Evolutionary conservation across 2,329 filamentous ascomycete species (phyloP).

Genomic region (Aspergillus glaucus): DNA sequence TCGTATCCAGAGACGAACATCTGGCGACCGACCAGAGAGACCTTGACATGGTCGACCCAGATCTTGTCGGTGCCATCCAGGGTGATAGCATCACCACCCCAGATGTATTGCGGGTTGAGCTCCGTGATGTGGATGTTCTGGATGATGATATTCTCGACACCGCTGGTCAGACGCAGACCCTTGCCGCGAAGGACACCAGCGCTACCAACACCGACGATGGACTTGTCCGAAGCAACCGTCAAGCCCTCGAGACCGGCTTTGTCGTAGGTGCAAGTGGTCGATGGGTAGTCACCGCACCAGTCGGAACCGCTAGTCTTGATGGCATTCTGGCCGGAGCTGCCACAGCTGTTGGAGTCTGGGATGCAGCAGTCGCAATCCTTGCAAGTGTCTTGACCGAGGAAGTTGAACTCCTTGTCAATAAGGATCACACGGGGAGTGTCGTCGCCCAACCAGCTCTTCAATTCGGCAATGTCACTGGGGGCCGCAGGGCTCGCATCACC

Average conservation of each 20-base stretch:
- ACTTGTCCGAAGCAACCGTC: constrained; percentile 51
- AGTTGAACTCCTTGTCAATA: constrained; percentile 44
- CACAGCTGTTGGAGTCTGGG: constrained; percentile 29
- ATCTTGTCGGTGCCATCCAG: constrained; percentile 36
- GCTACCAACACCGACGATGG: constrained; percentile 47
- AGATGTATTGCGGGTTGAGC: constrained; percentile 51
- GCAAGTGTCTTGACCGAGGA: constrained; percentile 16
- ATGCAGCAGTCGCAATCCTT: constrained; percentile 24
- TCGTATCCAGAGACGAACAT: constrained; percentile 22
- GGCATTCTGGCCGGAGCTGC: constrained; percentile 46
- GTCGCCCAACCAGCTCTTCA: constrained; percentile 53
- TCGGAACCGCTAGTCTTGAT: constrained; percentile 47
- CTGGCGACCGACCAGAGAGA: constrained; percentile 29
- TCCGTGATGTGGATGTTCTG: constrained; percentile 51
- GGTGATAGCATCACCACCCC: constrained; percentile 54
- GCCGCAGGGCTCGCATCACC: constrained; percentile 48
- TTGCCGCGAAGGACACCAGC: constrained; percentile 52
- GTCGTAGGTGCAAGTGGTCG: constrained; percentile 41
- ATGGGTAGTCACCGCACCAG: constrained; percentile 52
- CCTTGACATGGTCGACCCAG: constrained; percentile 47
- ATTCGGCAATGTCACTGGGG: constrained; percentile 47
- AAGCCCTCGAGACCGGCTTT: constrained; percentile 47
- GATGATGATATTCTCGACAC: constrained; percentile 52
- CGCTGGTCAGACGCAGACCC: constrained; percentile 42
- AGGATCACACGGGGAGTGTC: constrained; percentile 52